These are phyloP conservation scores for Arabis hirsuta DNA, from an alignment of 345 rosid genomes.

Conservation along the genomic window DNA sequence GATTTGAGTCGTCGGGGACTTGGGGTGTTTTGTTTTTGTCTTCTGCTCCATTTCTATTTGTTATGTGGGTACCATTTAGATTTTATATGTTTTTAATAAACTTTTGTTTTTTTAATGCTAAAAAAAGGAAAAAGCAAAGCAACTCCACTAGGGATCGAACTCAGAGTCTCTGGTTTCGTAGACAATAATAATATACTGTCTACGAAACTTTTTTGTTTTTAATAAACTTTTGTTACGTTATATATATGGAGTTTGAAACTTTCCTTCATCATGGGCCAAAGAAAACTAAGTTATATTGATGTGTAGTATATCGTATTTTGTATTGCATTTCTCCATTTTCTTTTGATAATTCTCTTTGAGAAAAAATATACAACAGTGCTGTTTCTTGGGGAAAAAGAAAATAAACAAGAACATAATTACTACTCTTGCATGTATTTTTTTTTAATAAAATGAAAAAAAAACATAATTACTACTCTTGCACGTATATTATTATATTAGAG, in stretches of 20 bases:
- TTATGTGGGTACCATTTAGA: constrained; percentile 43
- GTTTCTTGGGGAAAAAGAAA: background rate
- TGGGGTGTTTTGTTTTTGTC: constrained; percentile 43
- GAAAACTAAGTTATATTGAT: background rate
- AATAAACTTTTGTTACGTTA: background rate
- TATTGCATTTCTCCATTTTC: constrained; percentile 1
- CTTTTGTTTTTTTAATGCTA: background rate
- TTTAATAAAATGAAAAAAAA: too few relatives aligned
- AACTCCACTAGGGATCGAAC: too few relatives aligned
- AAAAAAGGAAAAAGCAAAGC: too few relatives aligned
- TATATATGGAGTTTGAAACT: background rate
- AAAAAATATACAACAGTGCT: background rate
- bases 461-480: too few relatives aligned
- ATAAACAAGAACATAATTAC: background rate
- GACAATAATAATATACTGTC: too few relatives aligned
- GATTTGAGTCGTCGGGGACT: constrained; percentile 41
- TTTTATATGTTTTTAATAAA: constrained; percentile 31
- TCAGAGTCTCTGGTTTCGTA: too few relatives aligned
- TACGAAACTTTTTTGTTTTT: background rate
- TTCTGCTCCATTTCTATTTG: constrained; percentile 41
- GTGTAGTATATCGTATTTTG: background rate
- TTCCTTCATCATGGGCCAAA: constrained; percentile 18
- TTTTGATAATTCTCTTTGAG: background rate
- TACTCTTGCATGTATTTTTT: too few relatives aligned
- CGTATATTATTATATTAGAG: too few relatives aligned